Conservation (phyloP, 2,329 filamentous ascomycete genomes). For the Xylariaceae sp. region DNA sequence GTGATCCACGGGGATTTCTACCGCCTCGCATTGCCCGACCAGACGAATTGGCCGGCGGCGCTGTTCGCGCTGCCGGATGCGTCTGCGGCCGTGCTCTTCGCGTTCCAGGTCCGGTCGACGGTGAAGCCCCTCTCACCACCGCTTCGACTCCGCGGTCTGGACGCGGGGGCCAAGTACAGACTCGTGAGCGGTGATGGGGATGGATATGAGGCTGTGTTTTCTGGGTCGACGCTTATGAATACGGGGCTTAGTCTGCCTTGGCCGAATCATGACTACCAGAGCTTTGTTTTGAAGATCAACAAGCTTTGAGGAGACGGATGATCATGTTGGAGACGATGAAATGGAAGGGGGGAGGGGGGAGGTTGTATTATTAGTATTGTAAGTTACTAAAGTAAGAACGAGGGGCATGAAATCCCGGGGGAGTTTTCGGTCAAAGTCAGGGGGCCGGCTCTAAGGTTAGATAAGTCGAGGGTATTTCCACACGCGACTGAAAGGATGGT, state of each 20-base stretch:
- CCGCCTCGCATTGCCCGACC: conserved; percentile 51
- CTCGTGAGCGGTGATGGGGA: conserved; percentile 31
- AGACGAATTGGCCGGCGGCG: conserved; percentile 57
- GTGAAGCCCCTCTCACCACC: conserved; percentile 50
- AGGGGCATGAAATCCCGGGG: no score
- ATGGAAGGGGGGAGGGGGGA: no score
- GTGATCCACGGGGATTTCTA: conserved; percentile 55
- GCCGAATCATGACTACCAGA: conserved; percentile 47
- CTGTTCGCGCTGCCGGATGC: conserved; percentile 52
- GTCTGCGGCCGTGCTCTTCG: conserved; percentile 49
- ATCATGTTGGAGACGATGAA: background rate
- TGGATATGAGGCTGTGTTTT: conserved; percentile 44
- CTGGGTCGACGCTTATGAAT: conserved; percentile 58
- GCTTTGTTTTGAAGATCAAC: conserved; percentile 50
- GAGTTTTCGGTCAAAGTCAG: no score
- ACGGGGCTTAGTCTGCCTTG: conserved; percentile 49
- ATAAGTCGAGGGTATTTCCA: no score
- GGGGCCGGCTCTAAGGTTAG: no score
- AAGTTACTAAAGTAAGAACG: no score
- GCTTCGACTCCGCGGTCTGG: conserved; percentile 52
- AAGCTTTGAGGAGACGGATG: conserved; percentile 31
- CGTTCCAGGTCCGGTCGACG: conserved; percentile 51
- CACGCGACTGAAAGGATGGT: no score
- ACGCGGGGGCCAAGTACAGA: conserved; percentile 47
- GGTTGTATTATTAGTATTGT: no score